Evolutionary conservation across 2,329 filamentous ascomycete species (phyloP).

Genomic region (Aspergillus flavus): DNA sequence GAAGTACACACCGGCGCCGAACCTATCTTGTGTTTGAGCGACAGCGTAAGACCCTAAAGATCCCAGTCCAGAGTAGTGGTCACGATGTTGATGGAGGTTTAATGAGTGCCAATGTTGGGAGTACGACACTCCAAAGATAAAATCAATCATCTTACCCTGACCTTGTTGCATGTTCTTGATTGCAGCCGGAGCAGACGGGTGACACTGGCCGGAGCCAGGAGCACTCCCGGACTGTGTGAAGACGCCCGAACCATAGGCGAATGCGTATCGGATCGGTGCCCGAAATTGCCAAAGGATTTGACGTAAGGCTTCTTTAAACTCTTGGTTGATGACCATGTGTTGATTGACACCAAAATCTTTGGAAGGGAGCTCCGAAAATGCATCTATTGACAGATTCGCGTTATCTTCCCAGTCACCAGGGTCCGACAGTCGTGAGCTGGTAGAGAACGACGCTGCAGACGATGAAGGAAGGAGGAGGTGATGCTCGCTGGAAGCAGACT

Average conservation of each 20-base stretch:
- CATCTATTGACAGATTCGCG: slow-evolving; percentile 69
- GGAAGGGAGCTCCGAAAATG: slow-evolving; percentile 75
- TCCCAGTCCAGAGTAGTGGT: slow-evolving; percentile 88
- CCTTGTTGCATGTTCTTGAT: slow-evolving; percentile 84
- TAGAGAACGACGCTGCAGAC: slow-evolving; percentile 34
- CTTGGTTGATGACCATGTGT: slow-evolving; percentile 91
- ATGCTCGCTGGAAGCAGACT: slow-evolving; percentile 19
- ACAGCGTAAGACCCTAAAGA: slow-evolving; percentile 83
- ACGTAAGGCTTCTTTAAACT: slow-evolving; percentile 88
- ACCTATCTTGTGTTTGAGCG: slow-evolving; percentile 80
- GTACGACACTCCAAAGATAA: slow-evolving; percentile 93
- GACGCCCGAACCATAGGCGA: slow-evolving; percentile 95
- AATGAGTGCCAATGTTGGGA: slow-evolving; percentile 96
- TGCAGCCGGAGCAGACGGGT: slow-evolving; percentile 78
- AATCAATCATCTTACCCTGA: slow-evolving; percentile 95
- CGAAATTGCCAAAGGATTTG: slow-evolving; percentile 88
- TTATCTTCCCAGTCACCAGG: slow-evolving; percentile 74
- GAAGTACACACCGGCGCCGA: slow-evolving; percentile 95
- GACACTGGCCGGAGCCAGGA: slow-evolving; percentile 51
- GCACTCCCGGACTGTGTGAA: slow-evolving; percentile 73
- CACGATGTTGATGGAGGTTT: slow-evolving; percentile 82
- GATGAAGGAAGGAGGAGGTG: slow-evolving; percentile 20
- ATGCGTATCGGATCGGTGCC: slow-evolving; percentile 92
- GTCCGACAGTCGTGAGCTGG: slow-evolving; percentile 33
- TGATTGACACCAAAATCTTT: slow-evolving; percentile 91